These are phyloP conservation scores for Exophiala oligosperma DNA, from an alignment of 2,329 filamentous ascomycete genomes.

Conservation along the genomic window DNA sequence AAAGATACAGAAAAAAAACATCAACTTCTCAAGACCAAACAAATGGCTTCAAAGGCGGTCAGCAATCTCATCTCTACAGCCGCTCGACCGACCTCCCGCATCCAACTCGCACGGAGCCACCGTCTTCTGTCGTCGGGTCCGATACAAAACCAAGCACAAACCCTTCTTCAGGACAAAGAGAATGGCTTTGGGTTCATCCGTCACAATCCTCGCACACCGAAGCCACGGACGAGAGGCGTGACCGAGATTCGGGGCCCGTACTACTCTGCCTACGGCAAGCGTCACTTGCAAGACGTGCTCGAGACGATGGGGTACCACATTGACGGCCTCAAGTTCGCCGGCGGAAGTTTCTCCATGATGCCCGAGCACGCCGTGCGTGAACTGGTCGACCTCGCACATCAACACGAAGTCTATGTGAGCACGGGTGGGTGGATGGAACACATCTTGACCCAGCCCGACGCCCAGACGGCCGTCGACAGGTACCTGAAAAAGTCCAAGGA, in stretches of 20 bases:
- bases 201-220: constrained; percentile 50
- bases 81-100: background rate
- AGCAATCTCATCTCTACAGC: constrained; percentile 10
- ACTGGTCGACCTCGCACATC: constrained; percentile 52
- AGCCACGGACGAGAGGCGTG: constrained; percentile 51
- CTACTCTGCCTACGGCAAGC: constrained; percentile 56
- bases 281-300: constrained; percentile 53
- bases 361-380: constrained; percentile 47
- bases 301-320: constrained; percentile 58
- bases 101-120: constrained; percentile 20
- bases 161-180: constrained; percentile 50
- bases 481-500: constrained; percentile 56
- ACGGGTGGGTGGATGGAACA: constrained; percentile 59
- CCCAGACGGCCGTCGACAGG: constrained; percentile 47
- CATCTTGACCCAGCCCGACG: constrained; percentile 50
- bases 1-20: background rate
- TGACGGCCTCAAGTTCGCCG: constrained; percentile 58
- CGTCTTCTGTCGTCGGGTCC: constrained; percentile 13
- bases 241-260: constrained; percentile 59
- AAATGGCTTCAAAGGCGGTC: constrained; percentile 8
- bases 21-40: background rate
- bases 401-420: constrained; percentile 54
- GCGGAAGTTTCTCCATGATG: constrained; percentile 54
- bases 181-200: constrained; percentile 53
- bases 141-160: constrained; percentile 28